Base-by-base conservation (phyloP, 257 asterid species). In the Capsicum chinense region DNA sequence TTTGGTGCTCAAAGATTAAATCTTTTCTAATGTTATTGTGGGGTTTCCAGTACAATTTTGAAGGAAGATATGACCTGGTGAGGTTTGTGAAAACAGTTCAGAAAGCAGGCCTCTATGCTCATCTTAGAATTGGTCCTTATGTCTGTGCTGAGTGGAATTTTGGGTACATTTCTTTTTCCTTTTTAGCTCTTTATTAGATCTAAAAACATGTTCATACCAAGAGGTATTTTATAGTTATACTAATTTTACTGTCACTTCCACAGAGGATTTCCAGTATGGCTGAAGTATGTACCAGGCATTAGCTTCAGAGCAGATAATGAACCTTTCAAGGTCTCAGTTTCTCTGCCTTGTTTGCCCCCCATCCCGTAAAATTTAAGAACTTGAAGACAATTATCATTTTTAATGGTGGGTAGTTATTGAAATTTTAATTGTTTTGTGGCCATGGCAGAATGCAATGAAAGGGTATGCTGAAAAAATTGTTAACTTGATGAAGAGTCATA, bases 81-180 rank as follows among this genome's bases (percentile, higher is more conserved):
- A 86, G 88, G 82, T 86, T 86, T 56, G 19, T 86, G 7, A 86
- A 48, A 56, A 86, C 88, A 14, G 79, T 86, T 67, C 88, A 86
- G 66, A 83, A 67, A 79, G 88, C 88, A 63, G 88, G 88, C 33
- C 84, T 86, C 7, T 86, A 86, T 83, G 86, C 86, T 70, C 88
- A 86, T 83, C 86, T 86, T 19, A 37, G 88, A 73, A 83, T 86
- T 66, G 88, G 88, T 3, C 88, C 88, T 39, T 86, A 86, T 83
- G 88, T 86, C 68, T 86, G 88, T 83, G 88, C 86, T 16, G 88
- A 86, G 42, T 86, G 88, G 88, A 86, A 86, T 66, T 86, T 86
- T 58, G 88, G 88, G 88, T 86, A 83, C 33, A 15, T 76, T 60
- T 13, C 35, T 11, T 63, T 33, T 50, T 50, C 9, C 44, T 60